Evolutionary conservation across 176 grass and related monocot genomes (phyloP), one percentile per base, ranked within the genome.

Genomic region (Raddia guianensis): DNA sequence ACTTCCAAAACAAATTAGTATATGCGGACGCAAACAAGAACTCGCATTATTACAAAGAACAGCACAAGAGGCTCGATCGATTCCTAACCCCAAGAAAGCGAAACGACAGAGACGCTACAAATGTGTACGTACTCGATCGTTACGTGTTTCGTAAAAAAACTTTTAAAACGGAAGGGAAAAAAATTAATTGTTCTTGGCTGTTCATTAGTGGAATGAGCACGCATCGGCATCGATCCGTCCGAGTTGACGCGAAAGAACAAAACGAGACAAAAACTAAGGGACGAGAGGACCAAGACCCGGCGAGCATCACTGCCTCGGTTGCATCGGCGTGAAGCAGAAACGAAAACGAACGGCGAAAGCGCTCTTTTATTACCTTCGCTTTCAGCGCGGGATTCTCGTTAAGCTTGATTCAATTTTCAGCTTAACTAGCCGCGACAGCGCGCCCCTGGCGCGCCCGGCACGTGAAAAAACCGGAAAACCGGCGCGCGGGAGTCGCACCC

Each of bases 291-390:
- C 59, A 78, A 59, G 58, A 58, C 6, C 16, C 5, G 42, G 9
- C 16, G 6, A 40, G 51, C 62, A 33, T 9, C 50, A 48, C 21
- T 73, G 9, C 51, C 70, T 80, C 50, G 50, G 77, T 51, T 66
- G 70, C 84, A 86, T 81, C 68, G 61, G 43, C 53, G 52, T 34
- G 3, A 19, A 73, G 35, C 8, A 9, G 9, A 27, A 40, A 68
- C 48, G 5, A 13, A 53, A 27, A 52, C 37, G 37, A 62, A 33
- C 5, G 10, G 3, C 13, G 2, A n/a, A 21, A 52, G 3, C 47
- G n/a, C 35, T 72, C 5, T 16, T 46, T 43, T 5, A 16, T 12
- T 65, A 34, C 20, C 16, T 49, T 71, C 12, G 6, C 60, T 73
- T 48, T 73, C 68, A 73, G 42, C 3, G 18, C 46, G 12, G 59